Conservation (phyloP, 2,329 filamentous ascomycete genomes). For the Conoideocrella luteorostrata region DNA sequence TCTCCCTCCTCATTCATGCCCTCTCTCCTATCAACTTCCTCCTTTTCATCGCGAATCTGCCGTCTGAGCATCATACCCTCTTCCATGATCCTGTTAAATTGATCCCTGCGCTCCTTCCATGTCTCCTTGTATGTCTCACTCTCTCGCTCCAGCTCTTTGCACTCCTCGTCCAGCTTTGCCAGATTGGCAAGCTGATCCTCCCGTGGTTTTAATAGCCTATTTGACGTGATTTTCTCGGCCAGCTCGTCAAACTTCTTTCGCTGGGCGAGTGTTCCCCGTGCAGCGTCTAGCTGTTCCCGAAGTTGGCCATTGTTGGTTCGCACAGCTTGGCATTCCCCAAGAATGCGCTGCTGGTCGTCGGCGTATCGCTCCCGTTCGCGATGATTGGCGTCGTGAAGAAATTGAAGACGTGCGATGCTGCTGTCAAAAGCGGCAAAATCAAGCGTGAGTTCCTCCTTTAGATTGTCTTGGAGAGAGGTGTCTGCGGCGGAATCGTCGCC, state of each 20-base stretch:
- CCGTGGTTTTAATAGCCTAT: constrained; percentile 71
- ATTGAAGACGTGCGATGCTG: constrained; percentile 80
- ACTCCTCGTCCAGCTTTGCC: constrained; percentile 80
- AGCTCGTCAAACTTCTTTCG: constrained; percentile 84
- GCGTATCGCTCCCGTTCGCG: constrained; percentile 79
- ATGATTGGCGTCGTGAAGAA: constrained; percentile 75
- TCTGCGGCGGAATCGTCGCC: constrained; percentile 28
- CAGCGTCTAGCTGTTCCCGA: constrained; percentile 67
- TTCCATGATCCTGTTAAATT: constrained; percentile 83
- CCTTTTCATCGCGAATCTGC: constrained; percentile 89
- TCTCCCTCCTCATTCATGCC: constrained; percentile 68
- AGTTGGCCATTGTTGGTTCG: constrained; percentile 68
- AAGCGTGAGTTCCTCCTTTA: constrained; percentile 76
- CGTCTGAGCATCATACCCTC: constrained; percentile 82
- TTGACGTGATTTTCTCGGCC: constrained; percentile 78
- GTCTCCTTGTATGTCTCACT: constrained; percentile 73
- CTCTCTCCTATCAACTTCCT: constrained; percentile 82
- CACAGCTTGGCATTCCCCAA: constrained; percentile 70
- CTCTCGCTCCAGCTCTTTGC: constrained; percentile 78
- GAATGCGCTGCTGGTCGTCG: constrained; percentile 70
- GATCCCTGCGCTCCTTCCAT: constrained; percentile 77
- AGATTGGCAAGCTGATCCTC: constrained; percentile 75
- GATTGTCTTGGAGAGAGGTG: constrained; percentile 41
- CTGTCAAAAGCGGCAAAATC: constrained; percentile 87
- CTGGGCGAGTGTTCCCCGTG: constrained; percentile 67